These are phyloP conservation scores for Claviceps sp. DNA, from an alignment of 2,329 filamentous ascomycete species.

Conservation along the genomic window DNA sequence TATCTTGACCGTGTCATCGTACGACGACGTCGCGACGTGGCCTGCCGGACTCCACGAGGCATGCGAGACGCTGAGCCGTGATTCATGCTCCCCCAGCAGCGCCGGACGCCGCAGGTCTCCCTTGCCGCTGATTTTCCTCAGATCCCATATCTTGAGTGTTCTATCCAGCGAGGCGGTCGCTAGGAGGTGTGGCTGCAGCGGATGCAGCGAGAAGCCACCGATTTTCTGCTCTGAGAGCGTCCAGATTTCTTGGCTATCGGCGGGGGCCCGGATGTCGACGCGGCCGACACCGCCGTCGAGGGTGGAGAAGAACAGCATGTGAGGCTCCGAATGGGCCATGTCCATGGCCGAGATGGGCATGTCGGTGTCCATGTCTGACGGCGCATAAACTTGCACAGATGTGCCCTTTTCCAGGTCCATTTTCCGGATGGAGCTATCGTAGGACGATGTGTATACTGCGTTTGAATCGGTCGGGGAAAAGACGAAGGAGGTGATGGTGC, in stretches of 20 bases:
- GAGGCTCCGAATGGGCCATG: constrained; percentile 55
- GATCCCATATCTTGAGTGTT: constrained; percentile 83
- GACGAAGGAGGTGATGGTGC: constrained; percentile 76
- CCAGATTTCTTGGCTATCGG: constrained; percentile 50
- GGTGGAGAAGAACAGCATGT: constrained; percentile 76
- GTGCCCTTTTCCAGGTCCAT: constrained; percentile 71
- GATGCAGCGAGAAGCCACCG: constrained; percentile 79
- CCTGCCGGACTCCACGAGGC: constrained; percentile 79
- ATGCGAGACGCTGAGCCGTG: constrained; percentile 76
- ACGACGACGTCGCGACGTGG: constrained; percentile 80
- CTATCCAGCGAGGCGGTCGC: constrained; percentile 85
- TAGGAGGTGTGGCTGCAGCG: constrained; percentile 64
- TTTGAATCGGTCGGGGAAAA: constrained; percentile 63
- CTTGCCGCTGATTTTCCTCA: constrained; percentile 61
- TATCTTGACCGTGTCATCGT: constrained; percentile 91
- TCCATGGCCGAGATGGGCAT: constrained; percentile 75
- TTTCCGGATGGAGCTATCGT: constrained; percentile 83
- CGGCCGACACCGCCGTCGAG: constrained; percentile 68
- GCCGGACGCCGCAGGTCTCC: constrained; percentile 47
- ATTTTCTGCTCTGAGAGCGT: constrained; percentile 84
- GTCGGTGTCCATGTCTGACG: constrained; percentile 54
- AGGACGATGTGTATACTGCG: constrained; percentile 71
- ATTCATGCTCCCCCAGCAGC: constrained; percentile 69
- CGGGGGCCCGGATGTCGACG: constrained; percentile 57
- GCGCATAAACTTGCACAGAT: constrained; percentile 71